These are phyloP conservation scores for Mrakia blollopis DNA, from an alignment of 768 basidiomycete species.

Conservation along the genomic window DNA sequence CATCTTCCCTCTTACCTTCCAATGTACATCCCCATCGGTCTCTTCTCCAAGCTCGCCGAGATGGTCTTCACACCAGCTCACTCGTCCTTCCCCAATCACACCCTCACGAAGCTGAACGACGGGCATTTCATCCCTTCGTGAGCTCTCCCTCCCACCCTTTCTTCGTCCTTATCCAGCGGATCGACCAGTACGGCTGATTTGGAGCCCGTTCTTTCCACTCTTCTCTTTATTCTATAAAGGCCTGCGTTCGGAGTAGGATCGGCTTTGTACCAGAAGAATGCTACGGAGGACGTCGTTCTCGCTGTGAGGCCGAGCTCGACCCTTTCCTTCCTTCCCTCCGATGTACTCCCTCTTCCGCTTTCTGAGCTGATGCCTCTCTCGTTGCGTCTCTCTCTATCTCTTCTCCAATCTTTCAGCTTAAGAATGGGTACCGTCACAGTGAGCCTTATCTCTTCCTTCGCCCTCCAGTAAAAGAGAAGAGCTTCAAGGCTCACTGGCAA, in stretches of 20 bases:
- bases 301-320: background rate
- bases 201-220: no score
- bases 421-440: constrained; percentile 6
- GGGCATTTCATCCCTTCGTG: constrained; percentile 15
- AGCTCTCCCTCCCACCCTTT: background rate
- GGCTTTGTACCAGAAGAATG: background rate
- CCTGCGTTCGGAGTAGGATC: constrained; percentile 28
- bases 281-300: background rate
- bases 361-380: background rate
- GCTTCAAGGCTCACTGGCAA: background rate
- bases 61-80: background rate
- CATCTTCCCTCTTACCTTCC: no score
- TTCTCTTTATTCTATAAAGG: background rate
- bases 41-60: background rate
- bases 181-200: background rate
- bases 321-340: background rate
- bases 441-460: background rate
- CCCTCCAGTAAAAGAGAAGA: background rate
- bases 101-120: constrained; percentile 14
- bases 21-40: background rate
- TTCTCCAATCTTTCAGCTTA: background rate
- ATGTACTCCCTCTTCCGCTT: background rate
- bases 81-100: background rate
- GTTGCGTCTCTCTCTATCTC: background rate
- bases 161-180: background rate